Evolutionary conservation across 805 yeast species (phyloP).

Genomic region (Groenewaldozyma tartarivorans): DNA sequence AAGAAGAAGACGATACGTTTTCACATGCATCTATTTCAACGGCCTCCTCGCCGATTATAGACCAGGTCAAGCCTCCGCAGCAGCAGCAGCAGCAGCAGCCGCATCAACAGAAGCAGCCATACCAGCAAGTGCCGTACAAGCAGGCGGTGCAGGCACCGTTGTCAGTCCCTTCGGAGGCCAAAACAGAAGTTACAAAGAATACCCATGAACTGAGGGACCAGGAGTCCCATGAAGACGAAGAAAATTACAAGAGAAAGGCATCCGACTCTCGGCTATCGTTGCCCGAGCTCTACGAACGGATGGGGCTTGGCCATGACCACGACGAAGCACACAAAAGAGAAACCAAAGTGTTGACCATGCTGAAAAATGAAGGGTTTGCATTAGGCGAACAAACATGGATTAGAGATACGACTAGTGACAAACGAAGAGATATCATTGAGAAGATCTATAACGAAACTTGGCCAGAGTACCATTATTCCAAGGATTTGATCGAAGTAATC

Average conservation of each 20-base stretch:
- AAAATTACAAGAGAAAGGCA: neutral
- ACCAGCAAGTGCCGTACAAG: too few relatives aligned
- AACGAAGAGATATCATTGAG: slow-evolving; percentile 41
- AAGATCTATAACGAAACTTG: slow-evolving; percentile 41
- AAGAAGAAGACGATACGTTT: too few relatives aligned
- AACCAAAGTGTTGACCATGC: slow-evolving; percentile 28
- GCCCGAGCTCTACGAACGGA: slow-evolving; percentile 27
- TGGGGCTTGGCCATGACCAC: slow-evolving; percentile 31
- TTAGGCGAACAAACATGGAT: slow-evolving; percentile 79
- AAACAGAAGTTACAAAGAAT: too few relatives aligned
- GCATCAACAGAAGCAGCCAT: neutral
- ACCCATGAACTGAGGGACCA: too few relatives aligned
- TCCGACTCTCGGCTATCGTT: slow-evolving; percentile 30
- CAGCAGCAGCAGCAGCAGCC: neutral
- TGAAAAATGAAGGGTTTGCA: slow-evolving; percentile 51
- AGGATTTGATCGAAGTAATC: slow-evolving; percentile 54
- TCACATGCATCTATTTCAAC: too few relatives aligned
- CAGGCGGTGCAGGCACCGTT: too few relatives aligned
- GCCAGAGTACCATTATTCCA: slow-evolving; percentile 42
- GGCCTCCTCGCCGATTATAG: too few relatives aligned
- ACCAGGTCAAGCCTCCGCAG: neutral
- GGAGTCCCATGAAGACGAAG: slow-evolving; percentile 3
- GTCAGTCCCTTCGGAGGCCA: too few relatives aligned
- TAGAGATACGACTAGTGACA: slow-evolving; percentile 54
- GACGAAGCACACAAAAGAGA: slow-evolving; percentile 30